A percentile compares a stretch with the other conserved stretches of the same genome.
Conservation (phyloP, 257 asterid genomes). For the Nicotiana obtusifolia region DNA sequence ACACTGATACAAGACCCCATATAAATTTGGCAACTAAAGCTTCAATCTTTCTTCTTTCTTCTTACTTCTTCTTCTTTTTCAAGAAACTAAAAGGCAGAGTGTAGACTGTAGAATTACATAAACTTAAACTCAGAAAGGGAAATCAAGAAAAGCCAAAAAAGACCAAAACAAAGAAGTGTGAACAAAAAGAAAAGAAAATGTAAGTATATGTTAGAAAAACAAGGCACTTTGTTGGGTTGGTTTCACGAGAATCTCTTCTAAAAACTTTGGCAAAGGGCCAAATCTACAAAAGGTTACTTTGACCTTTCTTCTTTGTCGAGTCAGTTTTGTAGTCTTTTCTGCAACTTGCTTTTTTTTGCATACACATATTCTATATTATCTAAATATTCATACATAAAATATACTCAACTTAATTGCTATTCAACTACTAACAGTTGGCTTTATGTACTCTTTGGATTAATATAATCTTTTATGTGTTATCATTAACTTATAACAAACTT, state of each 20-base stretch:
- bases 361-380: too few relatives aligned
- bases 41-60: not conserved
- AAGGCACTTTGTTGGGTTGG: slow-evolving; percentile 2
- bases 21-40: not conserved
- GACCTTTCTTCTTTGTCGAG: not conserved
- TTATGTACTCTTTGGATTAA: too few relatives aligned
- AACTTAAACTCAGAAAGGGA: not conserved
- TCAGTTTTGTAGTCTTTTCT: not conserved
- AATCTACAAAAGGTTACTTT: not conserved
- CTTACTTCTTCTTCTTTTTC: not conserved
- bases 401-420: too few relatives aligned
- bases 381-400: too few relatives aligned
- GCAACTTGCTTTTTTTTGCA: not conserved
- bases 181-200: not conserved
- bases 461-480: too few relatives aligned
- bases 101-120: not conserved
- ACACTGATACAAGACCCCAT: slow-evolving; percentile 81
- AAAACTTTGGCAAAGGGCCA: not conserved
- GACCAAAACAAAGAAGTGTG: slow-evolving; percentile 3
- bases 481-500: too few relatives aligned
- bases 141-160: not conserved
- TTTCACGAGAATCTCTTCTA: slow-evolving; percentile 12
- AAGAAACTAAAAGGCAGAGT: not conserved
- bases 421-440: too few relatives aligned
- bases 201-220: not conserved